Evolutionary conservation across 768 basidiomycete species (phyloP).

Genomic region (Russula vinacea): DNA sequence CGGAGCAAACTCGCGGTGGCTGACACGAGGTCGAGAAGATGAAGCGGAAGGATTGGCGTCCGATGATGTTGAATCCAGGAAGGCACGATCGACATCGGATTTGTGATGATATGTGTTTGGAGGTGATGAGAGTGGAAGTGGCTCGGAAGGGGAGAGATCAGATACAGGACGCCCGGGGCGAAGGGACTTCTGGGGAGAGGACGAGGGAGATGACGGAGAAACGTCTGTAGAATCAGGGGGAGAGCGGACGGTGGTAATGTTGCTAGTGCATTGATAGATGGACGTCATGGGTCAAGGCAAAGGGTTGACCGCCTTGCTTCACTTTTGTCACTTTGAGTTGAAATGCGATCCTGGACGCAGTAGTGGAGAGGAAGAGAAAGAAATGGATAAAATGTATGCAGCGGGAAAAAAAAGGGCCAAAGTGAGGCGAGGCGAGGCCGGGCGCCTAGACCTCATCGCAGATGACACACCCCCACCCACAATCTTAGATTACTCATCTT

Average conservation of each 20-base stretch:
- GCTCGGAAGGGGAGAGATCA: constrained; percentile 16
- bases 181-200: constrained; percentile 8
- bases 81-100: constrained; percentile 23
- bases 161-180: constrained; percentile 14
- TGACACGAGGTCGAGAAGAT: constrained; percentile 21
- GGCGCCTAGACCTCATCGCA: constrained; percentile 17
- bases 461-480: constrained; percentile 11
- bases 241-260: constrained; percentile 2
- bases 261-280: neutral
- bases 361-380: neutral
- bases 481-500: neutral
- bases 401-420: constrained; percentile 13
- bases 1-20: constrained; percentile 20
- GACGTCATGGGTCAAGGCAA: constrained; percentile 22
- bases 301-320: constrained; percentile 8
- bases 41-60: constrained; percentile 22
- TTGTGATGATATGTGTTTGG: constrained; percentile 8
- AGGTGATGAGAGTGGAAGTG: constrained; percentile 16
- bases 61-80: neutral
- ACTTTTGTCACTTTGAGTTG: neutral
- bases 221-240: constrained; percentile 24
- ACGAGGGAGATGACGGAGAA: constrained; percentile 16
- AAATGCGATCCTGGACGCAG: neutral
- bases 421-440: constrained; percentile 5
- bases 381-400: neutral